Evolutionary conservation across 192 early-diverging fungal genomes (phyloP).

Genomic region (Dissophora globulifera): DNA sequence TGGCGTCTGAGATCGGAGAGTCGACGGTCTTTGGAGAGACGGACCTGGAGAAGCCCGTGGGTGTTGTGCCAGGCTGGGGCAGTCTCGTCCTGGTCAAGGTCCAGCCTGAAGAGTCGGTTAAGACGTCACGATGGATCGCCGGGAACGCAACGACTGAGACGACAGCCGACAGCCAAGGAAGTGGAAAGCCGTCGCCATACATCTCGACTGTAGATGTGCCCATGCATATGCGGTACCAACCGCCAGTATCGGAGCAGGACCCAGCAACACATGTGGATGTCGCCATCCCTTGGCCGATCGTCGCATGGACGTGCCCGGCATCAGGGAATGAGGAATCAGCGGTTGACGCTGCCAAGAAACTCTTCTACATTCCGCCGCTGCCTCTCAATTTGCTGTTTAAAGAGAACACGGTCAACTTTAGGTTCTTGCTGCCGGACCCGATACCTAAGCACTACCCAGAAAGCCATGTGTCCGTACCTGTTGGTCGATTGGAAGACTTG

Average conservation of each 20-base stretch:
- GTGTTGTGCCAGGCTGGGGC: constrained; percentile 45
- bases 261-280: constrained; percentile 29
- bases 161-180: neutral
- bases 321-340: neutral
- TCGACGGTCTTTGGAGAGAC: constrained; percentile 43
- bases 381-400: constrained; percentile 19
- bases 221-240: constrained; percentile 51
- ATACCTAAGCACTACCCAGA: constrained; percentile 34
- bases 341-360: constrained; percentile 16
- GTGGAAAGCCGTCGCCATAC: neutral
- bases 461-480: constrained; percentile 35
- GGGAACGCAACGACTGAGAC: neutral
- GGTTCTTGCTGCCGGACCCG: constrained; percentile 34
- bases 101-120: constrained; percentile 29
- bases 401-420: constrained; percentile 18
- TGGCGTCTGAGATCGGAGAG: constrained; percentile 46
- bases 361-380: constrained; percentile 34
- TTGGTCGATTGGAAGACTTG: constrained; percentile 42
- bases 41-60: constrained; percentile 50
- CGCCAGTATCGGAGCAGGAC: constrained; percentile 19
- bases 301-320: constrained; percentile 34
- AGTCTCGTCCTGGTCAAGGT: constrained; percentile 47
- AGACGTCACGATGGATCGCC: constrained; percentile 36
- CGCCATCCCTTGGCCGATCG: constrained; percentile 37
- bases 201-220: constrained; percentile 35